phyloP scores from a whole-genome alignment of 2,329 filamentous ascomycete species.

The Cryphonectria naterciae region DNA sequence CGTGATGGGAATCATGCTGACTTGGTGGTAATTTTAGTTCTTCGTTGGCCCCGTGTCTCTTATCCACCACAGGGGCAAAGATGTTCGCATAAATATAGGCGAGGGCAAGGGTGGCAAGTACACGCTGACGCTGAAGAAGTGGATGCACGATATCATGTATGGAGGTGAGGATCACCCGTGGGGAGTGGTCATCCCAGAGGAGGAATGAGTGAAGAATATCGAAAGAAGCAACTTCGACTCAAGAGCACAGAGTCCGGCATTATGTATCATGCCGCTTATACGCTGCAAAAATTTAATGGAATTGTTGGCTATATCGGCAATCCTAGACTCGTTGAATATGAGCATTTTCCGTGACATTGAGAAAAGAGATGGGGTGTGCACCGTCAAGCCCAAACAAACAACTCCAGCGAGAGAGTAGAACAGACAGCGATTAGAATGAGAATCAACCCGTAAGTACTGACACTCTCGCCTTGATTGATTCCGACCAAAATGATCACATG shows the following conservation, averaged over 20 bases:
- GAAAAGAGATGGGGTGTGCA: not conserved
- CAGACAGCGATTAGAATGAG: not conserved
- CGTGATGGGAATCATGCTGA: constrained; percentile 29
- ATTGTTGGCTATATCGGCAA: not conserved
- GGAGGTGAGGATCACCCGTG: constrained; percentile 70
- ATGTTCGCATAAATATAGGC: constrained; percentile 66
- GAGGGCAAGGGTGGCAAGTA: constrained; percentile 56
- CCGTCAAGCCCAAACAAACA: not conserved
- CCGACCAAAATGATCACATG: not conserved
- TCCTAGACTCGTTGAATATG: not conserved
- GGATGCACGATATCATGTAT: constrained; percentile 76
- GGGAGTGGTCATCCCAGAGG: constrained; percentile 69
- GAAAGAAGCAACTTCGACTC: not conserved
- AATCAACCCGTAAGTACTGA: not conserved
- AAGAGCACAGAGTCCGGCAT: constrained; percentile 18
- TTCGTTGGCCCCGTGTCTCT: constrained; percentile 71
- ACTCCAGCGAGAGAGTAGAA: not conserved
- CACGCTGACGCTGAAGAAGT: constrained; percentile 66
- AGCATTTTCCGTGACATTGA: constrained; percentile 1
- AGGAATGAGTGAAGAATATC: constrained; percentile 34
- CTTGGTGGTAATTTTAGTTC: constrained; percentile 50
- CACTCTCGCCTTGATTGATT: not conserved
- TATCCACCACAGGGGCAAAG: constrained; percentile 68
- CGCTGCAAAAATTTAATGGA: not conserved
- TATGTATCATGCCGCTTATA: not conserved